Base-by-base conservation (phyloP, 345 rosid species). In the Syzygium aqueum region DNA sequence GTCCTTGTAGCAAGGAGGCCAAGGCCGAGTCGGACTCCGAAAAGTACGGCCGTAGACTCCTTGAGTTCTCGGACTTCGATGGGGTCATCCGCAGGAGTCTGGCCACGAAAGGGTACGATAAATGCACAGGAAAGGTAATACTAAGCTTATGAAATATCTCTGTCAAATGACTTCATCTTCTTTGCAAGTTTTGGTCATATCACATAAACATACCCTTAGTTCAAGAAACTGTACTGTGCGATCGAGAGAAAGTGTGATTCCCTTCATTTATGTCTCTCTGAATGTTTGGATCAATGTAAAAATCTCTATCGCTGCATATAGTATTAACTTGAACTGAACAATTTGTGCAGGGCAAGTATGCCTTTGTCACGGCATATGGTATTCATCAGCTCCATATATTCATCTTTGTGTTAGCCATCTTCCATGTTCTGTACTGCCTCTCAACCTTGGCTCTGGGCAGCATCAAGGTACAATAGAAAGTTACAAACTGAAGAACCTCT, bases 381-480 rank as follows among this genome's bases (percentile, higher is more conserved):
- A 92, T 95, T 86, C 97, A 97, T 82, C 98, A 96, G 90, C 95
- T 96, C n/a, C 99, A 97, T 85, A 90, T 93, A 78, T 96, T 97
- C 92, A 94, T 96, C 90, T 97, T 97, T 80, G 94, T 90, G 54
- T 90, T 96, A 11, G 98, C 98, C 25, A 87, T 97, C 89, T 91
- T 88, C 77, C 98, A 97, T 89, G 93, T 97, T 50, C 88, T 97
- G 56, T 94, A 94, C 90, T 94, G 98, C 88, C 89, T 96, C 84
- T 40, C 90, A 40, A 97, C 96, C 40, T 90, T 95, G 92, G 92
- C 91, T 65, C 89, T 97, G 54, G 98, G 98, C 67, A 93, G 89
- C 77, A 91, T 89, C 61, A 96, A 96, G 98, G 99, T 97, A 91
- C 43, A 33, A 3, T 16, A 53, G 10, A 54, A 33, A 53, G 61